Evolutionary conservation across 2,329 filamentous ascomycete genomes (phyloP), one percentile per base, ranked within the genome.

Genomic region (Pseudocercospora eumusae): DNA sequence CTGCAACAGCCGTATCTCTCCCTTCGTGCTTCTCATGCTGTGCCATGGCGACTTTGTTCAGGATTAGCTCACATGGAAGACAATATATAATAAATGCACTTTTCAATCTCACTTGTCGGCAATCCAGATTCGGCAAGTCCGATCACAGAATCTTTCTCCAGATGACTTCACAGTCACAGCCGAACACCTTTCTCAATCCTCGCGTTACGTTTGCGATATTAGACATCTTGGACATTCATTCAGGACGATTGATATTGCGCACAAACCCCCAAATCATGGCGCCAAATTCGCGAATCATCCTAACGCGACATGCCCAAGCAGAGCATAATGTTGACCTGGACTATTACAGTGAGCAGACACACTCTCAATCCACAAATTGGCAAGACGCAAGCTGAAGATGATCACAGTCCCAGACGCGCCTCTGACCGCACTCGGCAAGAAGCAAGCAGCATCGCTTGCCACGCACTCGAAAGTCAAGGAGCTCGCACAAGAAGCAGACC

Each of bases 291-390:
- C 69, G 72, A 20, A 70, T 74, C 53, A 70, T 73, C 59, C 67
- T 74, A 15, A 73, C 71, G 7, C 65, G 73, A 20, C 73, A 74
- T 58, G 73, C 73, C 2, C 71, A 74, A 60, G 73, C 72, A 31
- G 72, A 74, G 62, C 72, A 74, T 66, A 74, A 74, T 60, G 73
- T 74, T 18, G 71, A 66, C 53, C 57, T 73, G 3, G 72, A 74
- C 56, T 73, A 73, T 57, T 63, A 47, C 59, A 74, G 72, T 73
- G 61, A 57, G 69, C 59, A 50, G 36, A 42, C 5, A 54, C 4
- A n/a, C 40, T n/a, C 6, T n/a, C 31, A 20, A 47, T 28, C 13
- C 3, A 31, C 3, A 40, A 40, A 20, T 11, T 8, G 21, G 28
- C 13, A 23, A 18, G 20, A 23, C 13, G 20, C 44, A 25, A 47